Percentiles rank a stretch among this genome's conserved stretches.
phyloP scores from a whole-genome alignment of 2,329 filamentous ascomycete genomes.

The Plenodomus lindquistii region DNA sequence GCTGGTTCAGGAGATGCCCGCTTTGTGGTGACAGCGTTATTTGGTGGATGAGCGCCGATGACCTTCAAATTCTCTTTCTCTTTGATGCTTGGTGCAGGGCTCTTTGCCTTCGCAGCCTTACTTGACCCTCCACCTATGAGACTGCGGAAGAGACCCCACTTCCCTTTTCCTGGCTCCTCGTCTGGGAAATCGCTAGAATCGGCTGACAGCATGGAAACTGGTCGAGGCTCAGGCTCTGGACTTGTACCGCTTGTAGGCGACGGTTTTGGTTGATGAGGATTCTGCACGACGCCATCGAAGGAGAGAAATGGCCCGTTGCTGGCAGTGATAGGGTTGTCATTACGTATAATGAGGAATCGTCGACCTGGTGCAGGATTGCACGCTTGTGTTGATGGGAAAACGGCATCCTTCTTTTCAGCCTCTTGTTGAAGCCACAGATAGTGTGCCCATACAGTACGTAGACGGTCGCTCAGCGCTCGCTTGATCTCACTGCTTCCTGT shows the following conservation, averaged over 20 bases:
- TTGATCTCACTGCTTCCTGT: conserved; percentile 66
- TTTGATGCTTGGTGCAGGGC: conserved; percentile 22
- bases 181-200: conserved; percentile 41
- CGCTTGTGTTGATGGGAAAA: conserved; percentile 75
- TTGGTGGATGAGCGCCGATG: conserved; percentile 9
- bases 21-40: neutral
- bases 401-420: conserved; percentile 60
- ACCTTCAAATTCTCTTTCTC: conserved; percentile 28
- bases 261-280: conserved; percentile 38
- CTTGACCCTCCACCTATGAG: conserved; percentile 59
- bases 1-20: conserved; percentile 10
- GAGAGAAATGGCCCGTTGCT: conserved; percentile 61
- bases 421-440: conserved; percentile 75
- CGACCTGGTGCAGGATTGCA: conserved; percentile 83
- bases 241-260: conserved; percentile 23
- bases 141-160: conserved; percentile 66
- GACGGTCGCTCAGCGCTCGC: conserved; percentile 65
- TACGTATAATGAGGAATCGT: conserved; percentile 84
- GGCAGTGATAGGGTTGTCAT: conserved; percentile 65
- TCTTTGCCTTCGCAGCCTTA: conserved; percentile 48
- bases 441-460: conserved; percentile 76
- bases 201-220: conserved; percentile 31
- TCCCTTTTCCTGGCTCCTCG: conserved; percentile 56
- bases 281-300: conserved; percentile 63
- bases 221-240: conserved; percentile 33